Percentiles rank a stretch among this genome's conserved stretches.
Evolutionary conservation across 2,329 filamentous ascomycete species (phyloP).

Genomic region (Phaeosphaeria sp.): DNA sequence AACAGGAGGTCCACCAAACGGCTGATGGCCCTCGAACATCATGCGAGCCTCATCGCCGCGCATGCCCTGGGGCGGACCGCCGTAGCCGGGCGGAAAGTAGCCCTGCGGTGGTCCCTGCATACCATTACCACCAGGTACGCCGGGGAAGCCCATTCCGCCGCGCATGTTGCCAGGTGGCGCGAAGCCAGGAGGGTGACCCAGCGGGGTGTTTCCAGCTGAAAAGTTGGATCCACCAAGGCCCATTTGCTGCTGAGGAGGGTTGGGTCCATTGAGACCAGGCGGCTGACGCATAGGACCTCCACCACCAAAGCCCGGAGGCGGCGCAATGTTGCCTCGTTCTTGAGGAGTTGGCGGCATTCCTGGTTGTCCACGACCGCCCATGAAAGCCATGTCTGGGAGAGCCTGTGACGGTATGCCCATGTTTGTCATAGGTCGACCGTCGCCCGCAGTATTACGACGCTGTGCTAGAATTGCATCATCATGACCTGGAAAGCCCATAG

Average conservation of each 20-base stretch:
- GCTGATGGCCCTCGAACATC: slow-evolving; percentile 44
- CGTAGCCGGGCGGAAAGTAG: slow-evolving; percentile 45
- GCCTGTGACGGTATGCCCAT: slow-evolving; percentile 52
- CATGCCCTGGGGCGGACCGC: slow-evolving; percentile 39
- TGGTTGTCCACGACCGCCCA: slow-evolving; percentile 40
- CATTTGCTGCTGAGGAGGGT: slow-evolving; percentile 39
- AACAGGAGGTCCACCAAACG: slow-evolving; percentile 39
- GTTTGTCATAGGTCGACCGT: slow-evolving; percentile 47
- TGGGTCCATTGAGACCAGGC: slow-evolving; percentile 41
- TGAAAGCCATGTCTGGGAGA: slow-evolving; percentile 43
- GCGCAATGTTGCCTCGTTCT: slow-evolving; percentile 45
- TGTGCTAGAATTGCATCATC: slow-evolving; percentile 46
- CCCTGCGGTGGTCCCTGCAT: slow-evolving; percentile 45
- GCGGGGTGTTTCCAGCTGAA: slow-evolving; percentile 47
- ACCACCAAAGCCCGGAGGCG: slow-evolving; percentile 45
- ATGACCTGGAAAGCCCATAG: slow-evolving; percentile 40
- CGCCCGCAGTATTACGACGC: slow-evolving; percentile 46
- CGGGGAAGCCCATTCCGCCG: slow-evolving; percentile 32
- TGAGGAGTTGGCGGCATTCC: slow-evolving; percentile 47
- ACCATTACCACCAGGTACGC: slow-evolving; percentile 37
- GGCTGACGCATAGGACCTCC: slow-evolving; percentile 44
- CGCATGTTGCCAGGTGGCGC: slow-evolving; percentile 39
- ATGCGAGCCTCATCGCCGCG: slow-evolving; percentile 44
- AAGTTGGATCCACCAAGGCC: slow-evolving; percentile 41
- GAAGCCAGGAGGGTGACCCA: slow-evolving; percentile 47